A percentile compares a stretch with the other conserved stretches of the same genome.
phyloP scores from a whole-genome alignment of 2,329 filamentous ascomycete species.

The Capronia coronata region DNA sequence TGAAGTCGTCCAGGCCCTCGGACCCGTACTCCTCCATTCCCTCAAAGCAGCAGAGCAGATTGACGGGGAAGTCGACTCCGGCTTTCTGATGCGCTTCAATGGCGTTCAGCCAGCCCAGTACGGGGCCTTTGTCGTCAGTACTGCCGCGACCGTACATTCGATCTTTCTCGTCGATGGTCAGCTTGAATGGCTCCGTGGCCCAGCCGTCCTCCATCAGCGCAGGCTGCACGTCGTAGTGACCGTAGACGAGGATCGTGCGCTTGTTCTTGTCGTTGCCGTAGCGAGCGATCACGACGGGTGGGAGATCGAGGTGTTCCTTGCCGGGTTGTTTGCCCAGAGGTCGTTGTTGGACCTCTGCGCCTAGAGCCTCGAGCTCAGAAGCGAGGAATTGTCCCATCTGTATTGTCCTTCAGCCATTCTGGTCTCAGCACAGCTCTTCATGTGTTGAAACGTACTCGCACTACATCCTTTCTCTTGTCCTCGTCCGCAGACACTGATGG shows the following conservation, averaged over 20 bases:
- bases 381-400: conserved; percentile 89
- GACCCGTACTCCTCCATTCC: conserved; percentile 99
- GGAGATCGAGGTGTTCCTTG: conserved; percentile 82
- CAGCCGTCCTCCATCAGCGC: conserved; percentile 90
- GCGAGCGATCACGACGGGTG: conserved; percentile 83
- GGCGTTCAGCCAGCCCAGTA: conserved; percentile 94
- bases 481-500: conserved; percentile 92
- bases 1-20: conserved; percentile 91
- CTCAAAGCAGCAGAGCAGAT: conserved; percentile 98
- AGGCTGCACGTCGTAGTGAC: conserved; percentile 97
- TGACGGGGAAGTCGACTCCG: conserved; percentile 89
- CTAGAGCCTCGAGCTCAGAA: conserved; percentile 71
- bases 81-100: conserved; percentile 97
- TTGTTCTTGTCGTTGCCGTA: conserved; percentile 91
- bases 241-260: conserved; percentile 92
- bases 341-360: conserved; percentile 79
- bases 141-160: conserved; percentile 94
- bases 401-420: conserved; percentile 1
- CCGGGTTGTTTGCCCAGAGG: conserved; percentile 86
- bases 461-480: conserved; percentile 79
- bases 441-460: conserved; percentile 51
- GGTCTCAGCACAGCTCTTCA: not conserved
- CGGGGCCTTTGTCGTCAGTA: conserved; percentile 96
- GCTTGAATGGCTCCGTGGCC: conserved; percentile 87
- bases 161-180: conserved; percentile 80